Percentiles rank a stretch among this genome's conserved stretches.
Evolutionary conservation across 306 rosid genomes (phyloP).

Genomic region (Cucumis sativus): Cucumber_9930_V3 NC_026655.2:30011001-30011500

Average conservation of each 20-base stretch:
- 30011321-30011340: not conserved
- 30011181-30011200: not conserved
- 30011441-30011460: slow-evolving; percentile 24
- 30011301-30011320: not conserved
- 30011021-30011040: not conserved
- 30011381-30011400: slow-evolving; percentile 20
- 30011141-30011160: slow-evolving; percentile 1
- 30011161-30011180: not conserved
- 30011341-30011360: not conserved
- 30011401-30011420: slow-evolving; percentile 42
- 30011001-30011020: slow-evolving; percentile 1
- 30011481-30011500: slow-evolving; percentile 35
- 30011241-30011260: not conserved
- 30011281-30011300: not conserved
- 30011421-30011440: slow-evolving; percentile 48
- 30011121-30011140: not conserved
- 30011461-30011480: slow-evolving; percentile 26
- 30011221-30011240: not conserved
- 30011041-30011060: slow-evolving; percentile 3
- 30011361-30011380: not conserved
- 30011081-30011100: not conserved
- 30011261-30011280: not conserved
- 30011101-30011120: not conserved
- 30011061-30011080: not conserved
- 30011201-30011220: not conserved